Base-by-base conservation (phyloP, 441 rosid species). In the Manihot esculenta region DNA sequence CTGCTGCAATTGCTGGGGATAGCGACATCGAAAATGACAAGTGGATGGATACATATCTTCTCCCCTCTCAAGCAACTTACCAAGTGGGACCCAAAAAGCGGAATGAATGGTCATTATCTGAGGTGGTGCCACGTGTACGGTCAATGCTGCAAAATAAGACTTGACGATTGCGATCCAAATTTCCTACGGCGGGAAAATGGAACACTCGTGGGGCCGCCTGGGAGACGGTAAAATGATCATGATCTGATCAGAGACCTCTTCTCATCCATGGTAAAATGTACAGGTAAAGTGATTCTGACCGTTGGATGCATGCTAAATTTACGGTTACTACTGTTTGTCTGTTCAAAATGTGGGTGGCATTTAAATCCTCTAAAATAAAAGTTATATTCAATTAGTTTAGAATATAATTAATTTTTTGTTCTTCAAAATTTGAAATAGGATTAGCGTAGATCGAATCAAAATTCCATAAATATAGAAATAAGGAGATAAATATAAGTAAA, bases 91-190 rank as follows among this genome's bases (percentile, higher is more conserved):
- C 82, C 72, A 50, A 0, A 30, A 13, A 4, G 35, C 27, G 55
- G 45, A 15, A 5, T 27, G 77, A 76, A 56, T 35, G 80, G 83
- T 80, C 80, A 13, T 49, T 11, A 57, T 79, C 78, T 55, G 41
- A 44, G 41, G 1, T 1, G 18, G 1, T 53, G 78, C 81, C 85
- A 81, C 82, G 81, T 65, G 86, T 79, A 78, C 79, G 83, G 78
- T 20, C 14, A 30, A 30, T 3, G 27, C 67, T 53, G 21, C 15
- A 41, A 5, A 38, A 57, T 20, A 8, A 21, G 50, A 55, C 55
- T 15, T 61, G 56, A 57, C 61, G 62, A 59, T 20, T 30, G 56
- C 15, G 38, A 54, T 62, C 69, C 74, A 56, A 50, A 8, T 44
- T n/a, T 24, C 63, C 45, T 38, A 75, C 71, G 80, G 82, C 61